Conservation (phyloP, 129 eudicot species). For the Flaveria bidentis region DNA sequence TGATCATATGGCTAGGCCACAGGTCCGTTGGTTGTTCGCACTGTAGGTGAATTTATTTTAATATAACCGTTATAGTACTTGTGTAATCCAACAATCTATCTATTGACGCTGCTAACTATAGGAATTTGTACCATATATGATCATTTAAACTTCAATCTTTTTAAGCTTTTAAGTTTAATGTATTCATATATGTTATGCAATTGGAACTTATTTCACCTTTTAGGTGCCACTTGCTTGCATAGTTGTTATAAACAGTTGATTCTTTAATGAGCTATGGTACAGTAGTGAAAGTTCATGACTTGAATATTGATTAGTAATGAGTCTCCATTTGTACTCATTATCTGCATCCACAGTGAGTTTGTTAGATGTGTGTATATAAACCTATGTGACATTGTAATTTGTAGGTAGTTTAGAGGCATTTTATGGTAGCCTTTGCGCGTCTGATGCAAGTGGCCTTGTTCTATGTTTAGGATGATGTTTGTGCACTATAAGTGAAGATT, state of each 20-base stretch:
- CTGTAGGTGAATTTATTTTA: too few species aligned
- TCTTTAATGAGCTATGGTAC: neutral
- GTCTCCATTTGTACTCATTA: neutral
- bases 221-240: constrained; percentile 15
- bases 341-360: neutral
- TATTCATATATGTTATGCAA: neutral
- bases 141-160: constrained; percentile 19
- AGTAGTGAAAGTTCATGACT: neutral
- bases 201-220: neutral
- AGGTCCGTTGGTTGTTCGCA: too few species aligned
- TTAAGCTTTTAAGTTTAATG: constrained; percentile 17
- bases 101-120: too few species aligned
- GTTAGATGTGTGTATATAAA: neutral
- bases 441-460: neutral
- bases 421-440: neutral
- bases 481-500: neutral
- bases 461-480: neutral
- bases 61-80: too few species aligned
- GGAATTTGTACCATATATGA: neutral
- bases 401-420: neutral
- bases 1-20: too few species aligned
- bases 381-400: neutral
- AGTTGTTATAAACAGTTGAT: constrained; percentile 13
- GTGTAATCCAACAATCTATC: too few species aligned
- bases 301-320: neutral